Base-by-base conservation (phyloP, 1,139 yeast species). In the Hansenula lynferdii region DNA sequence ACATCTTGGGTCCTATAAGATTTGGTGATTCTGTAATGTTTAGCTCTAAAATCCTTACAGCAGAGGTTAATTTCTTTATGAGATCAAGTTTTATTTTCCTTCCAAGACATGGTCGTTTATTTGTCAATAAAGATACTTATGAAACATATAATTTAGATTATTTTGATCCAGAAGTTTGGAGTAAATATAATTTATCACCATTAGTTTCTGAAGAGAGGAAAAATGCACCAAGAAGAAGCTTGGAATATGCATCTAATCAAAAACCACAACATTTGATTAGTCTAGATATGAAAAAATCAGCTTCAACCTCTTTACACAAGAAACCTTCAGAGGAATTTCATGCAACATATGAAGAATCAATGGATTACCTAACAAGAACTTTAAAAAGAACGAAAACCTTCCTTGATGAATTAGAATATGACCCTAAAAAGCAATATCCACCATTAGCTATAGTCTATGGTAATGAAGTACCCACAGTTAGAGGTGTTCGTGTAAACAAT, bases 1-100 rank as follows among this genome's bases (percentile, higher is more conserved):
- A 86, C 53, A 85, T 87, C 35, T 61, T 89, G 38, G 96, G 97
- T 0, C 97, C 97, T 0, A 62, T 87, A 2, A 62, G 95, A 45
- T 78, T 71, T 47, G 95, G 95, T 18, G 97, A 89, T 58, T 72
- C 83, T 19, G 89, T 89, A 3, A 60, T 87, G 42, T 68, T 86
- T 39, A 82, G 86, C 51, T 84, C 82, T 43, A 79, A 77, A 48
- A 75, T 89, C 22, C 64, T 89, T 37, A 83, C 95, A 1, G 79
- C 82, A 27, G 94, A 86, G 55, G 83, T 82, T 9, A 87, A 85
- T 55, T 89, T 89, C 58, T 77, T 86, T 69, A 86, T 89, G 95
- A 71, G 97, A 52, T 81, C 92, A 27, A 78, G 90, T 39, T 87
- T 76, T 59, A 70, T 78, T 28, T 87, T 89, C 57, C 60, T 89